Conservation (phyloP, 2,329 filamentous ascomycete genomes). For the Trichoderma sp. region DNA sequence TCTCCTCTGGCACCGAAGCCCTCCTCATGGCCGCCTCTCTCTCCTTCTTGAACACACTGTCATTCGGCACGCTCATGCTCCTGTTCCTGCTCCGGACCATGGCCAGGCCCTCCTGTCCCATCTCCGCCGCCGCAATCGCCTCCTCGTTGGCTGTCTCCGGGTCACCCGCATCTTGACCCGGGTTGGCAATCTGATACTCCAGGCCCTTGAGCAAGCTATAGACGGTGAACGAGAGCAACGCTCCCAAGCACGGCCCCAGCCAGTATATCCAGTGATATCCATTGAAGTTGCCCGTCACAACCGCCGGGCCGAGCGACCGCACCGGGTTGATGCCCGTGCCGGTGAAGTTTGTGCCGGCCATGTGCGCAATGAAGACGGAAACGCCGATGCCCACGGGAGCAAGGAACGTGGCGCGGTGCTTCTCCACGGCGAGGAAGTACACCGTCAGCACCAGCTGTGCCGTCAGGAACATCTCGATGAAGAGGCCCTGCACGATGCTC, state of each 20-base stretch:
- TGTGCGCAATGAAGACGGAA: constrained; percentile 61
- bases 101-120: neutral
- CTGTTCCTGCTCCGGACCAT: constrained; percentile 8
- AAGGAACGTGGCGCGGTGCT: constrained; percentile 69
- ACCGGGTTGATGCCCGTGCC: constrained; percentile 51
- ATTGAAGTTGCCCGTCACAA: constrained; percentile 40
- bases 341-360: constrained; percentile 47
- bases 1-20: neutral
- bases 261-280: constrained; percentile 57
- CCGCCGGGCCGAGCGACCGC: constrained; percentile 49
- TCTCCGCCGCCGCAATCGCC: neutral
- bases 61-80: neutral
- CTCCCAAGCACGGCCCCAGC: constrained; percentile 53
- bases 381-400: constrained; percentile 72
- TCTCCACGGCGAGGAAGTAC: constrained; percentile 69
- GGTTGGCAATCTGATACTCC: constrained; percentile 52
- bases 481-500: constrained; percentile 56
- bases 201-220: constrained; percentile 52
- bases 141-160: constrained; percentile 8
- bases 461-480: constrained; percentile 67
- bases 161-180: constrained; percentile 43
- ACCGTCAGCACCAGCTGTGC: constrained; percentile 62
- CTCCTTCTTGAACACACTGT: neutral
- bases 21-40: neutral
- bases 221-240: constrained; percentile 47